Evolutionary conservation across 768 basidiomycete genomes (phyloP), one percentile per base, ranked within the genome.

Genomic region (Podaxis sp.): DNA sequence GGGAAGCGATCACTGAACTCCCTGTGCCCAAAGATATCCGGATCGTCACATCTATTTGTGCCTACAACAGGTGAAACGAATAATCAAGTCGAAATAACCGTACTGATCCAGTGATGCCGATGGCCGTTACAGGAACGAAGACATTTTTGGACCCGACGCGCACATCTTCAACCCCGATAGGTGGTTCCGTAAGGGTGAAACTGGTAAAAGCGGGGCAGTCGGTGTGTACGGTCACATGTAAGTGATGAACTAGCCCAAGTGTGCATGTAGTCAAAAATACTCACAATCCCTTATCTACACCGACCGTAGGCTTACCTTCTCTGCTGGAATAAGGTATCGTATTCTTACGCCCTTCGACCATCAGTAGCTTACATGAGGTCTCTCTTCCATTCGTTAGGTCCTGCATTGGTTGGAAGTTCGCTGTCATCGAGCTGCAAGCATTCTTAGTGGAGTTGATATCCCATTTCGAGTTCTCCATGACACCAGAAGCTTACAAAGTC

Each of bases 91-190:
- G 46, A n/a, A 40, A n/a, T 47, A 37, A 22, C 19, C 9, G 9
- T 41, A 55, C 17, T 61, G 11, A 52, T 41, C n/a, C 29, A 29
- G 29, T 19, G 6, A 25, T 59, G 36, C 15, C 36, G 29, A 2
- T 9, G 33, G n/a, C 7, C 47, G 51, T 47, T 33, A 25, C 59
- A 83, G 80, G 64, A 81, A 82, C 64, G 73, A 73, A 47, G 77
- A 77, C 19, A 69, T 85, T 15, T 88, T 85, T 73, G 86, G 86
- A 2, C 75, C 79, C n/a, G 83, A 86, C 66, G 82, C 85, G 2
- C 66, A 82, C 56, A 67, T 71, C 19, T 88, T 82, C 70, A 80
- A 82, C 51, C 85, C 84, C 3, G 81, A 83, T 55, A 74, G 86
- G 60, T 88, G 85, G 85, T 65, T 85, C n/a, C 70, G 65, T 63